Evolutionary conservation across 1,139 yeast species (phyloP).

Genomic region (Taiozyma onychis): DNA sequence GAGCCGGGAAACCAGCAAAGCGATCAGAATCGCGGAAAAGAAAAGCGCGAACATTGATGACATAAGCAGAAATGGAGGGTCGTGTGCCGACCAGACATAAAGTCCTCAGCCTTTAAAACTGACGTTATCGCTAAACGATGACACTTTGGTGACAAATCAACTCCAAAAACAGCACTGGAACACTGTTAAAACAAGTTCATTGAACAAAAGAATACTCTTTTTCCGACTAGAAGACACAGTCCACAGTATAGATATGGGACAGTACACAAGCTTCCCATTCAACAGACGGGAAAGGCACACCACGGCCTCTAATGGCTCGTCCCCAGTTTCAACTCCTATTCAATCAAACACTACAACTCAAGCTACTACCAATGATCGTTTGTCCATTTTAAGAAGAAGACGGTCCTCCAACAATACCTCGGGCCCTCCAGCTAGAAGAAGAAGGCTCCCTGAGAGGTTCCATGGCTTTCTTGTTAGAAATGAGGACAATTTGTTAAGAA

Average conservation of each 20-base stretch:
- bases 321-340: background rate
- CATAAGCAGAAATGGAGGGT: background rate
- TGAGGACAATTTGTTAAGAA: background rate
- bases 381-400: constrained; percentile 17
- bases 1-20: background rate
- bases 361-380: background rate
- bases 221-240: background rate
- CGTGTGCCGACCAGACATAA: background rate
- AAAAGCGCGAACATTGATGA: background rate
- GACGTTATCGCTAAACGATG: background rate
- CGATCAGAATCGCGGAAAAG: background rate
- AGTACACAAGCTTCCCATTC: constrained; percentile 1
- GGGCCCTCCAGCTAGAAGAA: constrained; percentile 18
- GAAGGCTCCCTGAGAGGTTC: constrained; percentile 13
- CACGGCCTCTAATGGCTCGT: background rate
- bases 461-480: constrained; percentile 2
- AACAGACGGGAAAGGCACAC: background rate
- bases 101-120: background rate
- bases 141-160: background rate
- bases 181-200: background rate
- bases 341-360: background rate
- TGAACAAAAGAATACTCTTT: background rate
- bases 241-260: constrained; percentile 1
- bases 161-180: background rate
- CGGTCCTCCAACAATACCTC: constrained; percentile 18